Conservation (phyloP, 2,329 filamentous ascomycete species). For the Beauveria bassiana region DNA sequence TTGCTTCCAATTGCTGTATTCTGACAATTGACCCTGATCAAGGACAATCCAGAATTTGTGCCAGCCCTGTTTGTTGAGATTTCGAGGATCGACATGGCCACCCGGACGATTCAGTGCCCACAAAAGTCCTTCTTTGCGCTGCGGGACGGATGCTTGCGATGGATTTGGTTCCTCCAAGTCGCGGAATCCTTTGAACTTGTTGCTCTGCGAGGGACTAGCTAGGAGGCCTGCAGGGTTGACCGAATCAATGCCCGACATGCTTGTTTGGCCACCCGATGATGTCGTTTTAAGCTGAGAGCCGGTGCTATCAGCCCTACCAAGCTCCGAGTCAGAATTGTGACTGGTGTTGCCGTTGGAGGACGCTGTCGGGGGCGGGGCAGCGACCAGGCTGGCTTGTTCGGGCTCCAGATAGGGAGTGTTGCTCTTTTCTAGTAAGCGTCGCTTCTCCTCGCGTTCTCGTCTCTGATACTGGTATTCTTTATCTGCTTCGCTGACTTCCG, state of each 20-base stretch:
- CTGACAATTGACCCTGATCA: constrained; percentile 91
- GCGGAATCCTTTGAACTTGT: constrained; percentile 82
- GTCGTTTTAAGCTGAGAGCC: constrained; percentile 56
- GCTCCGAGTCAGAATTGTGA: constrained; percentile 57
- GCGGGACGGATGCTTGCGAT: constrained; percentile 42
- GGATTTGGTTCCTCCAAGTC: constrained; percentile 80
- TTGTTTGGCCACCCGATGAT: constrained; percentile 34
- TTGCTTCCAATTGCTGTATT: constrained; percentile 99
- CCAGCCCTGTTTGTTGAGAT: constrained; percentile 95
- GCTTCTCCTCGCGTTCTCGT: constrained; percentile 92
- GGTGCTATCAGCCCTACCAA: constrained; percentile 67
- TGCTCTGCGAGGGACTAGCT: constrained; percentile 43
- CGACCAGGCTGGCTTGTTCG: constrained; percentile 44
- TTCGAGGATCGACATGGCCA: constrained; percentile 90
- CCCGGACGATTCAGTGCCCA: constrained; percentile 93
- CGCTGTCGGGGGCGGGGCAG: constrained; percentile 22
- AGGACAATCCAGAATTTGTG: constrained; percentile 99
- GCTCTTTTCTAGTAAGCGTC: constrained; percentile 81
- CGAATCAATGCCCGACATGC: constrained; percentile 33
- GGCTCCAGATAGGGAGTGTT: constrained; percentile 66
- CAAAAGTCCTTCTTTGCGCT: constrained; percentile 85
- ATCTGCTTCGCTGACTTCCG: constrained; percentile 85
- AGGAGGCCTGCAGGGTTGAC: constrained; percentile 52
- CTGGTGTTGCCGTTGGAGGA: constrained; percentile 37
- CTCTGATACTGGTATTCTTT: constrained; percentile 95